Evolutionary conservation across 176 grass and related monocot species (phyloP), one percentile per base, ranked within the genome.

Genomic region (Panicum miliaceum): DNA sequence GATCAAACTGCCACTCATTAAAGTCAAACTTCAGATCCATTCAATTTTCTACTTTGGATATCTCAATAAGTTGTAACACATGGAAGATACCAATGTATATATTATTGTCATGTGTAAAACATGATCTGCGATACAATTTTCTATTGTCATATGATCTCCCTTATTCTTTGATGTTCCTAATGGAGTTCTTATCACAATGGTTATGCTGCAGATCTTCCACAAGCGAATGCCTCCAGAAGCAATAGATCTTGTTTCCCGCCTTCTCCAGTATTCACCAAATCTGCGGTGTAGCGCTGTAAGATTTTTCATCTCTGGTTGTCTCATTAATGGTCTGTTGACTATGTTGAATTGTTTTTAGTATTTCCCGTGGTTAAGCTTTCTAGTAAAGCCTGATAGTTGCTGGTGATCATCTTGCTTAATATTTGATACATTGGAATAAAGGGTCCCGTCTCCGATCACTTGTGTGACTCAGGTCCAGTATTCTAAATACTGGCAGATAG

Each of bases 191-290:
- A 45, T 25, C n/a, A 27, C 36, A 47, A 81, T 76, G n/a, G 26
- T 75, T 71, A 45, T 75, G 41, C 23, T 82, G 59, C 82, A 91
- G 90, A 69, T 91, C 62, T 91, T 88, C 59, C 82, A 88, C 41
- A 91, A 91, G 78, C n/a, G 86, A 77, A 91, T 91, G 90, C 86
- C 90, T 72, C 90, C 90, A 26, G 90, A 91, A 82, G 90, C 86
- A 68, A 91, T 91, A 60, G 90, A 91, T 78, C 90, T 91, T 78
- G 73, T 74, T 35, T 91, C 90, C 16, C 90, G 86, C 20, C 86
- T 91, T 61, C 90, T 91, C 48, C 90, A 88, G 37, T 91, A 91
- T 77, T 91, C 90, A 14, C 90, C 86, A 36, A 91, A 71, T 82
- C 83, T 91, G 25, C 90, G 90, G 29, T 91, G 86, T 34, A 85